Base-by-base conservation (phyloP, 1,284 basidiomycete genomes). In the Microbotryum lychnidis-dioicae region DNA sequence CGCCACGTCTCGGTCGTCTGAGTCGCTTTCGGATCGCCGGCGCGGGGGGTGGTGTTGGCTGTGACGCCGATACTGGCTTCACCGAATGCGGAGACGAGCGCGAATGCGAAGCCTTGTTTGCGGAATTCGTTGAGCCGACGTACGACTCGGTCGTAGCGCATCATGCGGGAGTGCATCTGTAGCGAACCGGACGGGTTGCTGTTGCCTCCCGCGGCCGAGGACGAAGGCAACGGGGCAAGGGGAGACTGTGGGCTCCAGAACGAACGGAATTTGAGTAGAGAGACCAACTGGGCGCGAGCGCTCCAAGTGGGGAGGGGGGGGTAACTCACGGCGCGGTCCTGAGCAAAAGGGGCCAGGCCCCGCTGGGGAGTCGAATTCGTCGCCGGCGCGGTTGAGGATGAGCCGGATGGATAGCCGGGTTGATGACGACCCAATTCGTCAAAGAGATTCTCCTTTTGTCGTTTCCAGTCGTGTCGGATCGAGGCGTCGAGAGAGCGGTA, bases 131-230 rank as follows among this genome's bases (percentile, higher is more conserved):
- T 92, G 53, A 91, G 76, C 42, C 87, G 83, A 20, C 81, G 77
- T 49, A 94, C 79, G 37, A 89, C 84, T 60, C 83, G 83, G 75
- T 91, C 88, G 74, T 94, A 97, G n/a, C 84, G 85, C 83, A 93
- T 89, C 90, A 94, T 93, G 77, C 91, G 91, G 74, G 82, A 86
- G 76, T 94, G 92, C 75, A 77, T 78, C 58, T 70, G 69, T 12
- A 72, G 62, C 10, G 67, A 63, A 8, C 64, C 44, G 12, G 60
- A 56, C 12, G 64, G 58, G 23, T 61, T 44, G 23, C 60, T 44
- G 56, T 44, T 57, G 54, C 6, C 44, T 56, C 33, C 31, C 56
- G 23, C 55, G 61, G 49, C 56, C 60, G 49, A 54, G 61, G 54
- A 23, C 63, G 51, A 21, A 57, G 37, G 57, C n/a, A 61, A 50